Conservation (phyloP, 2,329 filamentous ascomycete species). For the Colletotrichum nymphaeae region DNA sequence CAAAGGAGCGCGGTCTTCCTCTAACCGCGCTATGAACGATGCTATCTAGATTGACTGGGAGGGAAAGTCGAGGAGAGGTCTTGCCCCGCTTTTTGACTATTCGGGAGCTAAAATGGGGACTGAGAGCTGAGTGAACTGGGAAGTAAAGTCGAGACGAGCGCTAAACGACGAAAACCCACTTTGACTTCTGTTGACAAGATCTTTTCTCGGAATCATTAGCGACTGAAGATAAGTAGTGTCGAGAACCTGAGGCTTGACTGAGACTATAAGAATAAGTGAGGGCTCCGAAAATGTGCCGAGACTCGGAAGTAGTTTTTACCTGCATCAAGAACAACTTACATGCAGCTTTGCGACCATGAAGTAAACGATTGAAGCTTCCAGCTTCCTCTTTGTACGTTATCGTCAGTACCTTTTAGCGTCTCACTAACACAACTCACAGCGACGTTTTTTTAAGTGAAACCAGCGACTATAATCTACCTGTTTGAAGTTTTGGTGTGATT, state of each 20-base stretch:
- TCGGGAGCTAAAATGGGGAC: neutral
- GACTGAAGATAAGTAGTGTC: neutral
- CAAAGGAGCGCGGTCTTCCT: too few relatives aligned
- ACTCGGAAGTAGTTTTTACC: neutral
- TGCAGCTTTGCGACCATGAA: neutral
- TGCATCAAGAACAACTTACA: neutral
- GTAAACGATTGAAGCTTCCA: neutral
- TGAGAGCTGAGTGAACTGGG: neutral
- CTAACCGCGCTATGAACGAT: too few relatives aligned
- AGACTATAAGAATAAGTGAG: too few relatives aligned
- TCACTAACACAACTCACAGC: neutral
- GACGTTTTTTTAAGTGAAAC: too few relatives aligned
- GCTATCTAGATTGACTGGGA: neutral
- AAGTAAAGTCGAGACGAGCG: constrained; percentile 10
- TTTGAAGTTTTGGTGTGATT: neutral
- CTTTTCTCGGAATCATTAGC: neutral
- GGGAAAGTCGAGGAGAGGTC: constrained; percentile 20
- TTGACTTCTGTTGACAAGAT: neutral
- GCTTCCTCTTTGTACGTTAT: neutral
- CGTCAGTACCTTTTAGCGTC: neutral
- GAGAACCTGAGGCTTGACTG: too few relatives aligned
- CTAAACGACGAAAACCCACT: neutral
- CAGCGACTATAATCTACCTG: too few relatives aligned
- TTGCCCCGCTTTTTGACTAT: neutral
- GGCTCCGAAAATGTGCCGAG: too few relatives aligned